Evolutionary conservation across 139 green algal species (phyloP).

Genomic region (Micractinium sp.): DNA sequence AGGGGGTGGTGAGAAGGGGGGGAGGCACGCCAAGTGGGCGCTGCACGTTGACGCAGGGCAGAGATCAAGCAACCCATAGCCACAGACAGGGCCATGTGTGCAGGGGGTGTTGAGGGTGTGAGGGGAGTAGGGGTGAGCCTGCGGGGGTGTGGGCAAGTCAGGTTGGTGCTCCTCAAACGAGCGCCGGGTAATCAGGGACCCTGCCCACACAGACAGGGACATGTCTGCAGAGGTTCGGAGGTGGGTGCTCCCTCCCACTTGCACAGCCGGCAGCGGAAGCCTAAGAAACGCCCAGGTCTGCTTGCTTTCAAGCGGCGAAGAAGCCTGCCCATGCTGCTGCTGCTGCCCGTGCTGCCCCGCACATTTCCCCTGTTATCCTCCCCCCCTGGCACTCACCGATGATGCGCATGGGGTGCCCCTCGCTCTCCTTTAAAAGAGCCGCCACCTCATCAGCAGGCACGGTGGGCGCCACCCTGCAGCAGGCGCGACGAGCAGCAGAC

Average conservation of each 20-base stretch:
- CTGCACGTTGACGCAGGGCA: neutral
- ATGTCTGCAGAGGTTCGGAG: too few relatives aligned
- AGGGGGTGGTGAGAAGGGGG: neutral
- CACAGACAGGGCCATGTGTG: neutral
- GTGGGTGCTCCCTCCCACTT: neutral
- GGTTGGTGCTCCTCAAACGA: too few relatives aligned
- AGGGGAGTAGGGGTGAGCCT: too few relatives aligned
- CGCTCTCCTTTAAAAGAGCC: slow-evolving; percentile 21
- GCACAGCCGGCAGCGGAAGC: too few relatives aligned
- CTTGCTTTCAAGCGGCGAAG: too few relatives aligned
- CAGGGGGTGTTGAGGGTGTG: too few relatives aligned
- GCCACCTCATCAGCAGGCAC: slow-evolving; percentile 46
- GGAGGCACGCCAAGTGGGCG: neutral
- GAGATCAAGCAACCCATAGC: neutral
- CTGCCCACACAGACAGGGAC: too few relatives aligned
- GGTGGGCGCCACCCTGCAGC: slow-evolving; percentile 27
- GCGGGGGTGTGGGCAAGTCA: neutral
- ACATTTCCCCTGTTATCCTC: neutral
- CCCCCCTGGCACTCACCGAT: neutral
- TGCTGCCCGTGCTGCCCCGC: neutral
- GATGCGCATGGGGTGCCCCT: slow-evolving; percentile 45
- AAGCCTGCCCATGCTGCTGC: too few relatives aligned
- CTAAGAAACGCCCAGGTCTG: too few relatives aligned
- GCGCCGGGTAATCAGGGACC: too few relatives aligned
- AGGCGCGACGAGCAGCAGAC: neutral